These are phyloP conservation scores for Boletellus sp. DNA, from an alignment of 1,284 basidiomycete species.

Conservation along the genomic window DNA sequence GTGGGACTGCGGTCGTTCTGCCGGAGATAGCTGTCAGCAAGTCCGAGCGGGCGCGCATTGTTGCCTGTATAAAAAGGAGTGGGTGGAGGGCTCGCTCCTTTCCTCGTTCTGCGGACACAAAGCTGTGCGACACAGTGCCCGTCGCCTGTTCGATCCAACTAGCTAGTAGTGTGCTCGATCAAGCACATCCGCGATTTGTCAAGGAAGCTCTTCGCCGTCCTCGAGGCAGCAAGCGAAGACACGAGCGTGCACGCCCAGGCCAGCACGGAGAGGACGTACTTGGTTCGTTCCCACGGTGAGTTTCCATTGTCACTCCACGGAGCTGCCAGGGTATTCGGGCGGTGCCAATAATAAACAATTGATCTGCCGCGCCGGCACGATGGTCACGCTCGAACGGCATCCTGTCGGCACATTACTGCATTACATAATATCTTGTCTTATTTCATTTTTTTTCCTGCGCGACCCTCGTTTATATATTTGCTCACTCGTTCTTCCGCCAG, in stretches of 20 bases:
- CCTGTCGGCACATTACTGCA: conserved; percentile 23
- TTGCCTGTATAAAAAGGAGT: conserved; percentile 19
- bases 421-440: conserved; percentile 23
- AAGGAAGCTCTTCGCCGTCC: conserved; percentile 26
- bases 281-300: conserved; percentile 29
- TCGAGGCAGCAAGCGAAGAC: conserved; percentile 34
- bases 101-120: conserved; percentile 1
- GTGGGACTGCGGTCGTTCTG: conserved; percentile 9
- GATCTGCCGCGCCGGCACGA: conserved; percentile 19
- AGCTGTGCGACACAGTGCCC: conserved; percentile 12
- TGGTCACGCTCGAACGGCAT: conserved; percentile 24
- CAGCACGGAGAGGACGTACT: conserved; percentile 11
- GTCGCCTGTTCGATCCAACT: conserved; percentile 10
- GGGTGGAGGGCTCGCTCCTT: conserved; percentile 1
- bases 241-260: conserved; percentile 15
- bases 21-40: conserved; percentile 15
- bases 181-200: conserved; percentile 21
- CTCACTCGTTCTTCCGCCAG: conserved; percentile 8
- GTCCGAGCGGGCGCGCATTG: conserved; percentile 6
- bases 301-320: conserved; percentile 29
- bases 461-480: conserved; percentile 26
- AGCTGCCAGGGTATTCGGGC: conserved; percentile 20
- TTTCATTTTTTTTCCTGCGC: neutral
- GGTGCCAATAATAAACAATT: conserved; percentile 27
- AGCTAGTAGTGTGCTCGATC: conserved; percentile 22